Evolutionary conservation across 2,329 filamentous ascomycete genomes (phyloP), one percentile per base, ranked within the genome.

Genomic region (Aspergillus sp.): DNA sequence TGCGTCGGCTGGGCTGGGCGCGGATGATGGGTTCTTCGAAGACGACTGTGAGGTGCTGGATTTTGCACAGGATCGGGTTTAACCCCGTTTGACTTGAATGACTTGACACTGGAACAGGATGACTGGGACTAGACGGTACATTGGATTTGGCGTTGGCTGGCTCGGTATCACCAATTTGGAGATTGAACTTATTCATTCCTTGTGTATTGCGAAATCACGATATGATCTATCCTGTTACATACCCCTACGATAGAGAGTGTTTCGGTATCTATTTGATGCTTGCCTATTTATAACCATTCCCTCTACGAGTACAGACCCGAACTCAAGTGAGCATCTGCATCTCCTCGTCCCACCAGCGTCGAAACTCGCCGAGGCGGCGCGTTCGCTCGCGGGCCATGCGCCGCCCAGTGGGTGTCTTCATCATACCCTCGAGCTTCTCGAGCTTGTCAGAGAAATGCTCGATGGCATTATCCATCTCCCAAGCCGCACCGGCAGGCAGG

Each of bases 31-130:
- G 49, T 95, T 95, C 71, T 95, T 95, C 64, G 91, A 96, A 72
- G 90, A 96, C 67, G 91, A 95, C 66, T 94, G 89, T 61, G 90
- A 95, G 69, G 88, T 96, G 52, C 80, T 95, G 57, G 90, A 95
- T 73, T 95, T 94, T 80, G 89, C 90, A 13, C 73, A 76, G 47
- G 80, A 82, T 56, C 70, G 80, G 42, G 80, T 82, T 42, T 77
- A 62, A 9, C 26, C 20, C 17, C 19, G 8, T 20, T 14, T 26
- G 30, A 20, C 17, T 30, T 43, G 38, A 33, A 49, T 41, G 8
- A 8, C 9, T 30, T 30, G 26, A 30, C 10, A 30, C 8, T 38
- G 38, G 16, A 17, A n/a, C 53, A 13, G 19, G 19, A 20, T 22
- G 19, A 19, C 19, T 6, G 16, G 16, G 40, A 42, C 40, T 60